Percentiles rank a stretch among this genome's conserved stretches.
Evolutionary conservation across 1,284 basidiomycete genomes (phyloP).

Genomic region (Cystobasidiaceae sp.): DNA sequence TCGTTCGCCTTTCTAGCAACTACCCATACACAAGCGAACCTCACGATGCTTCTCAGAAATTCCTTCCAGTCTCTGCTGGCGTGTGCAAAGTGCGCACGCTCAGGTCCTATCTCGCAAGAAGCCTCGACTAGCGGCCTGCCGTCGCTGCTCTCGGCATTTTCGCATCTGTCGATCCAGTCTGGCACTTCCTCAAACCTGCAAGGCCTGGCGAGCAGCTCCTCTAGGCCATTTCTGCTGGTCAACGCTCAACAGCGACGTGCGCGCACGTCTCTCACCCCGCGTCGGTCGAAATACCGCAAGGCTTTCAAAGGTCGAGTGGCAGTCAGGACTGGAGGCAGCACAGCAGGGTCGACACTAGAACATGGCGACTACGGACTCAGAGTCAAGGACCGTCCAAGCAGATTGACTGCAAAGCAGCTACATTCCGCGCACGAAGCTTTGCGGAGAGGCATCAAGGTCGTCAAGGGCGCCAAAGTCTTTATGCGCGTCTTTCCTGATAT

Average conservation of each 20-base stretch:
- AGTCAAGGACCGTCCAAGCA: constrained; percentile 67
- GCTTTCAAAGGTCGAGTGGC: constrained; percentile 42
- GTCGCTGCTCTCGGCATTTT: background rate
- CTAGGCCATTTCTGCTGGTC: too few relatives aligned
- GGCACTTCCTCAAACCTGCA: background rate
- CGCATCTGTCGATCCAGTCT: background rate
- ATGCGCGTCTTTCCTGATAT: constrained; percentile 85
- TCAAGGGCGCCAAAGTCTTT: constrained; percentile 78
- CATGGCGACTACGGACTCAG: constrained; percentile 89
- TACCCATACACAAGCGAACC: background rate
- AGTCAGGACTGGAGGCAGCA: constrained; percentile 67
- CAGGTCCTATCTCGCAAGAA: background rate
- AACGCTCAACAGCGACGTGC: constrained; percentile 38
- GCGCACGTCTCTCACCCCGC: constrained; percentile 38
- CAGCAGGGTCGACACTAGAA: constrained; percentile 85
- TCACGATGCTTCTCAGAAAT: background rate
- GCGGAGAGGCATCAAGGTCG: constrained; percentile 80
- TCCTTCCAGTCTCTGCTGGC: background rate
- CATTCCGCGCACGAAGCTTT: constrained; percentile 80
- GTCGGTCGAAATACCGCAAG: constrained; percentile 42
- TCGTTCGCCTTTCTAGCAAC: background rate
- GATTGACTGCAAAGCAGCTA: constrained; percentile 88
- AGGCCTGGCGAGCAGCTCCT: background rate
- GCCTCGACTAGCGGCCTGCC: background rate
- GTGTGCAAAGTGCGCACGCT: background rate